A percentile compares a stretch with the other conserved stretches of the same genome.
phyloP scores from a whole-genome alignment of 164 flowering plant species.

The Aristolochia contorta region DNA sequence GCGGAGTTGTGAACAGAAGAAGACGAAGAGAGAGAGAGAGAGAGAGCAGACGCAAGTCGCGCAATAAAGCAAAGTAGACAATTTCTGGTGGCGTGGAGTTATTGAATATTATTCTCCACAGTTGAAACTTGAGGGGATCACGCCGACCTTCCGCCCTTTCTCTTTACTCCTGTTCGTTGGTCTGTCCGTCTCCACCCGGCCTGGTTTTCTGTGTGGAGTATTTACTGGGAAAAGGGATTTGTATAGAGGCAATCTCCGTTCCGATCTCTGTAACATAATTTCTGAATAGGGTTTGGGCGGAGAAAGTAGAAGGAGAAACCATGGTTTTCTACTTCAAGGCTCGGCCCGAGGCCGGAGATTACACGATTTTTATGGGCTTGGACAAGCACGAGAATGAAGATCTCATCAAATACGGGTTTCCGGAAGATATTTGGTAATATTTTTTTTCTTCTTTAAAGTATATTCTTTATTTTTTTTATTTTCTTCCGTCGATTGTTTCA shows the following conservation, averaged over 20 bases:
- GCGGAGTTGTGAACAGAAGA: no score
- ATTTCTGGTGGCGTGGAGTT: no score
- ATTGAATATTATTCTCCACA: no score
- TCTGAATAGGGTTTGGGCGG: slow-evolving; percentile 1
- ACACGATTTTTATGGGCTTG: slow-evolving; percentile 90
- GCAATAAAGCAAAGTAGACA: no score
- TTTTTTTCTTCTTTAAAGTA: background rate
- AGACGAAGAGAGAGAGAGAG: no score
- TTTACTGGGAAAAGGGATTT: background rate
- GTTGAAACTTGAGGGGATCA: no score
- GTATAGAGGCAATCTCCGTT: background rate
- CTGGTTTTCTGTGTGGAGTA: no score
- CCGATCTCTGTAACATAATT: slow-evolving; percentile 10
- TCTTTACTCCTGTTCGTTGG: no score
- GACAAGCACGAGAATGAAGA: slow-evolving; percentile 94
- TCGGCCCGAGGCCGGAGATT: slow-evolving; percentile 85
- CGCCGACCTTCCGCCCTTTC: no score
- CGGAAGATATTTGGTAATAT: slow-evolving; percentile 82
- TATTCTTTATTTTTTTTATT: background rate
- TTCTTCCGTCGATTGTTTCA: no score
- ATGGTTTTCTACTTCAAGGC: slow-evolving; percentile 99
- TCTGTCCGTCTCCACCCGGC: no score
- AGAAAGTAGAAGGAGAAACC: slow-evolving; percentile 6
- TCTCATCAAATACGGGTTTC: slow-evolving; percentile 90
- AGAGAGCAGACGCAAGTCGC: no score